Base-by-base conservation (phyloP, 768 basidiomycete species). In the Trametes punicea region DNA sequence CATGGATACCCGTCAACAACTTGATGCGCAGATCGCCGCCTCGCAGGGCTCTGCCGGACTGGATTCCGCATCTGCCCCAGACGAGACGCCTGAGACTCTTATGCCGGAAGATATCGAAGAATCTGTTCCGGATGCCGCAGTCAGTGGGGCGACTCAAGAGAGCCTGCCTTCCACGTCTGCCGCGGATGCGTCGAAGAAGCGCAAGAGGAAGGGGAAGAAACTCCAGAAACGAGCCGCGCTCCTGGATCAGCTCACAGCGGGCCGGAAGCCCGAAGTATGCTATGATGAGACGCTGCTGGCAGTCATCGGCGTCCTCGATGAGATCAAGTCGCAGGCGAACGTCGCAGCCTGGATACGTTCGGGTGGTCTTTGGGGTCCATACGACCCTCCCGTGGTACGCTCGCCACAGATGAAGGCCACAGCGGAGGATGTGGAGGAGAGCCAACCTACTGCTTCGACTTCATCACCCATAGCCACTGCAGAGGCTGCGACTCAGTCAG, bases 321-420 rank as follows among this genome's bases (percentile, higher is more conserved):
- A 70, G 13, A 59, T 84, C 13, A 85, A 82, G 67, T 49, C 62
- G 45, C 81, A 89, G 69, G 74, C 70, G 52, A 89, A 85, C 60
- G 79, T 90, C 21, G 82, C 86, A 0, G 81, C 76, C 18, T 90
- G 88, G 88, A 75, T 88, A 52, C 75, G 77, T 16, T 62, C 65
- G 26, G 85, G 85, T 1, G 84, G 84, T 0, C 68, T 87, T 11
- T 70, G 67, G 69, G 67, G 65, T 21, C 55, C 68, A 5, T 38
- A 41, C 15, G 38, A 42, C 1, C 26, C 50, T 1, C 33, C 36
- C 16, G 30, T 31, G 4, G 9, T 6, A 30, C 51, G 38, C 7
- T 27, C 21, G 2, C 21, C 23, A 8, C 10, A 18, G 42, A 11
- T 11, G 47, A 6, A 34, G 16, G 31, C 18, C 10, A 21, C 30